Conservation (phyloP, 176 grass and related monocot genomes). For the Melocanna baccifera region DNA sequence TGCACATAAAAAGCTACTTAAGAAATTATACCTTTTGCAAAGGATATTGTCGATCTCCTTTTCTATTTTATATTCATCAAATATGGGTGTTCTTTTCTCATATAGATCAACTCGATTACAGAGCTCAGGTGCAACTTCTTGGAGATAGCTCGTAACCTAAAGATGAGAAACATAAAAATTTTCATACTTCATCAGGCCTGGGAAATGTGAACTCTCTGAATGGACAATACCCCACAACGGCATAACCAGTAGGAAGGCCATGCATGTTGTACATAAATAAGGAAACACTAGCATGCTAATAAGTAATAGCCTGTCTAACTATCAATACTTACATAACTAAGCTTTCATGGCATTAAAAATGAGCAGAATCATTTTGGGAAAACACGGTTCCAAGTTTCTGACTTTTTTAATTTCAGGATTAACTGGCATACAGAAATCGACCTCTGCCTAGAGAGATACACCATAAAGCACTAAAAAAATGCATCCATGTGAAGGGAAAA, state of each 20-base stretch:
- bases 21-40: conserved; percentile 70
- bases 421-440: conserved; percentile 18
- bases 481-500: background rate
- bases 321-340: background rate
- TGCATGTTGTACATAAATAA: background rate
- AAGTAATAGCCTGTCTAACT: background rate
- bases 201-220: conserved; percentile 16
- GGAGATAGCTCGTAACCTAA: conserved; percentile 81
- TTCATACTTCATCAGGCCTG: background rate
- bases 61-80: conserved; percentile 92
- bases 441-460: background rate
- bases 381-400: background rate
- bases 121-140: conserved; percentile 91
- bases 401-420: background rate
- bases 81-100: conserved; percentile 81
- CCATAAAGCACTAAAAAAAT: background rate
- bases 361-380: conserved; percentile 4
- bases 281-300: background rate
- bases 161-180: conserved; percentile 13
- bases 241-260: conserved; percentile 5
- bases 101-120: conserved; percentile 81
- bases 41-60: conserved; percentile 89
- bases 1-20: no score
- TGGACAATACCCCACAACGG: background rate
- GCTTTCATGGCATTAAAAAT: conserved; percentile 10